Conservation (phyloP, 2,329 filamentous ascomycete species). For the Curvularia hawaiiensis region DNA sequence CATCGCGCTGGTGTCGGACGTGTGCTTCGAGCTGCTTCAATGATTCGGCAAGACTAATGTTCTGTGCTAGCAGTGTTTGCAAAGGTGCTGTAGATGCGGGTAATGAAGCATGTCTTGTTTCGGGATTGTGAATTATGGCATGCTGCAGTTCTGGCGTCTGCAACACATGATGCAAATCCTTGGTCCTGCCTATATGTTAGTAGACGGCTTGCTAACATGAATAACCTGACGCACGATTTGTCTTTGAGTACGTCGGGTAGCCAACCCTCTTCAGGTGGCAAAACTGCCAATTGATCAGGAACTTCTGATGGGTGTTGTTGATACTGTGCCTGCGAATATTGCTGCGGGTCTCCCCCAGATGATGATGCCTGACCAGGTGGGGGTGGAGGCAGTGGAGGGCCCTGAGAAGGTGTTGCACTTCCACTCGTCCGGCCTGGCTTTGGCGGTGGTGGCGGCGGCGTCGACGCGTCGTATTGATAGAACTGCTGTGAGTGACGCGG, state of each 20-base stretch:
- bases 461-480: slow-evolving; percentile 51
- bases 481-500: slow-evolving; percentile 46
- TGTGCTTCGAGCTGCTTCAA: slow-evolving; percentile 65
- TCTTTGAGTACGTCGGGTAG: slow-evolving; percentile 76
- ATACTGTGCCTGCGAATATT: slow-evolving; percentile 23
- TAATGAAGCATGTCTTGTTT: slow-evolving; percentile 74
- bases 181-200: slow-evolving; percentile 62
- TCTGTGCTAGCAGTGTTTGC: slow-evolving; percentile 68
- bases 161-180: slow-evolving; percentile 75
- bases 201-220: slow-evolving; percentile 15
- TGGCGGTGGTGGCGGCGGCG: slow-evolving; percentile 55
- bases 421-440: slow-evolving; percentile 50
- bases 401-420: slow-evolving; percentile 49
- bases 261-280: slow-evolving; percentile 68
- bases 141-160: slow-evolving; percentile 69
- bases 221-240: slow-evolving; percentile 69
- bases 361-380: slow-evolving; percentile 45
- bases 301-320: slow-evolving; percentile 26
- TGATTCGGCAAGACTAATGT: slow-evolving; percentile 70
- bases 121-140: slow-evolving; percentile 71
- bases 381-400: slow-evolving; percentile 53
- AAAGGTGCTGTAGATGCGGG: slow-evolving; percentile 68
- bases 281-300: slow-evolving; percentile 25
- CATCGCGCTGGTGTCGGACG: slow-evolving; percentile 66
- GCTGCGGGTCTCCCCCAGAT: slow-evolving; percentile 21